phyloP scores from a whole-genome alignment of 1,284 basidiomycete species.

The Marasmius sp. region DNA sequence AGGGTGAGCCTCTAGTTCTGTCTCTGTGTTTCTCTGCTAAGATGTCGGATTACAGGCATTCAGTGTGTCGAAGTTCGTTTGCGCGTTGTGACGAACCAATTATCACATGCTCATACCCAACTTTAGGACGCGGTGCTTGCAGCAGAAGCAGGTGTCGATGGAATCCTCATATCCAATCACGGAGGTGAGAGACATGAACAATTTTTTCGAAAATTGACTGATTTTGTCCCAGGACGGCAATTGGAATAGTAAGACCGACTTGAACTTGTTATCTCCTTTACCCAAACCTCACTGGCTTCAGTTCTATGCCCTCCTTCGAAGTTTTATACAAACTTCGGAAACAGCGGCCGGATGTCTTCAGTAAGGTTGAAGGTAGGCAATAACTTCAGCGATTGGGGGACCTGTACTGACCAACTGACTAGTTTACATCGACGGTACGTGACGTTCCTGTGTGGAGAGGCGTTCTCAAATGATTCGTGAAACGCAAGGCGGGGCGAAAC shows the following conservation, averaged over 20 bases:
- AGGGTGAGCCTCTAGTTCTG: conserved; percentile 47
- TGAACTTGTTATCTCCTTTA: not conserved
- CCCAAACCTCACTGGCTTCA: conserved; percentile 21
- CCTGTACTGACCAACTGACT: conserved; percentile 2
- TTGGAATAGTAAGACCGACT: conserved; percentile 63
- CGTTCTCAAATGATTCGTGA: conserved; percentile 1
- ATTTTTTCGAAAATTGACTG: conserved; percentile 4
- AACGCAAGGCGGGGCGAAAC: conserved; percentile 65
- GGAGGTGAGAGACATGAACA: conserved; percentile 59
- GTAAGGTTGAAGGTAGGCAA: conserved; percentile 60
- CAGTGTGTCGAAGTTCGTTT: conserved; percentile 69
- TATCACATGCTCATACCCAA: not conserved
- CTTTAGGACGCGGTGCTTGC: conserved; percentile 81
- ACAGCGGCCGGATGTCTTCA: conserved; percentile 73
- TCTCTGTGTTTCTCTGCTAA: conserved; percentile 5
- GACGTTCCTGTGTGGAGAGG: not conserved
- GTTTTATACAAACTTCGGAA: conserved; percentile 73
- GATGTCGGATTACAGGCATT: conserved; percentile 43
- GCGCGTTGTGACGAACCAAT: conserved; percentile 13
- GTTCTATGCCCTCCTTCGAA: conserved; percentile 72
- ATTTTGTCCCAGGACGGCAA: conserved; percentile 61
- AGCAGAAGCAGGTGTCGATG: conserved; percentile 83
- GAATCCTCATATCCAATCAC: conserved; percentile 90
- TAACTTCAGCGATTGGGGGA: not conserved
- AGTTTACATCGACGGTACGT: conserved; percentile 78